Base-by-base conservation (phyloP, 306 rosid genomes). In the Glycine tomentella region DNA sequence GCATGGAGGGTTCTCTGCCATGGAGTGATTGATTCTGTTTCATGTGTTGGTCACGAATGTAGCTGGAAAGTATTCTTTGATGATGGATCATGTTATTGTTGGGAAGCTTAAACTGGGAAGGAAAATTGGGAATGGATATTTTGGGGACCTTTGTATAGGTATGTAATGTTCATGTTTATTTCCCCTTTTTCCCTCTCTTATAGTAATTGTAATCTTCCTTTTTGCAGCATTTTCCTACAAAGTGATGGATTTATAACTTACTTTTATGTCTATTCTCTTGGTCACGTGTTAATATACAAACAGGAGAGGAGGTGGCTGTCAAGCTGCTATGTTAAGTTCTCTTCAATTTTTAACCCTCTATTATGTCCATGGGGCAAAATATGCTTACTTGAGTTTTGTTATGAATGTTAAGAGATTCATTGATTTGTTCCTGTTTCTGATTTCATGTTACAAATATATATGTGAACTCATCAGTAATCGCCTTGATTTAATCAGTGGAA, bases 101-200 rank as follows among this genome's bases (percentile, higher is more conserved):
- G 98, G 96, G 34, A 93, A 93, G 88, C 93, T 96, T 82, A 96
- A 93, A 84, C 87, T 96, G 50, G 99, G 99, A 59, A 93, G 97
- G 96, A 96, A 96, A 88, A 96, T 96, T 83, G 99, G 99, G 25
- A 93, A 98, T 84, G 99, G 99, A 58, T 96, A 98, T 77, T 96
- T 96, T 82, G 99, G 99, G 77, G 99, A 96, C 88, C 99, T 96
- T 57, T 96, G 92, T 89, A 80, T 96, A 84, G 99, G 99, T 92
- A 64, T 51, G 38, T 34, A 34, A 34, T 34, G 81, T 11, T 67
- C 74, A 68, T 84, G 72, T 66, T 70, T 70, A 12, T 61, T 69
- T 8, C 14, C 34, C 51, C 25, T n/a, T 3, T 56, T n/a, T 48
- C 11, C 15, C 36, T 49, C 13, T 66, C 33, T 45, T 31, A 59